Conservation (phyloP, 2,329 filamentous ascomycete species). For the Exophiala sideris region DNA sequence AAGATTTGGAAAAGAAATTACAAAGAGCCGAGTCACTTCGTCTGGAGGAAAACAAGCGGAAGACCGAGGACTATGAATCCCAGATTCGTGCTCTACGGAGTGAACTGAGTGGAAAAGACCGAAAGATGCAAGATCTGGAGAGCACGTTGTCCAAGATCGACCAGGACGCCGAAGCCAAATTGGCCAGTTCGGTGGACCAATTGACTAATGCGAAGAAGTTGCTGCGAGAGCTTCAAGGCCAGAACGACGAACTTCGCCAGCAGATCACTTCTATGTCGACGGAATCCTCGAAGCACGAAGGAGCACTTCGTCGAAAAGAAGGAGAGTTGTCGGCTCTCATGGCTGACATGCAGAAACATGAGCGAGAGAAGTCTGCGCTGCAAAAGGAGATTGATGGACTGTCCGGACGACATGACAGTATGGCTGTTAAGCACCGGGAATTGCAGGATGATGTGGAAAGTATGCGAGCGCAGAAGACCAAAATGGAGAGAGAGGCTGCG, state of each 20-base stretch:
- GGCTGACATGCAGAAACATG: constrained; percentile 76
- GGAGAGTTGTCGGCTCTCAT: constrained; percentile 85
- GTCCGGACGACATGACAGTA: constrained; percentile 71
- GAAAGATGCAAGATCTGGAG: constrained; percentile 85
- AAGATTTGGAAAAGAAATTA: constrained; percentile 26
- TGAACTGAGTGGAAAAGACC: constrained; percentile 81
- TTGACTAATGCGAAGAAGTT: constrained; percentile 69
- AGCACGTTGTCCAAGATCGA: constrained; percentile 77
- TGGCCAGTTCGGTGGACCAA: constrained; percentile 74
- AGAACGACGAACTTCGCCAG: constrained; percentile 78
- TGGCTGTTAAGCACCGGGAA: constrained; percentile 72
- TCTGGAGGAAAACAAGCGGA: constrained; percentile 21
- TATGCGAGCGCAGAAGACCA: constrained; percentile 76
- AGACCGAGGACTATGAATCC: constrained; percentile 24
- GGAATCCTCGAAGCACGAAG: constrained; percentile 92
- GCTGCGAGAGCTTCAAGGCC: constrained; percentile 71
- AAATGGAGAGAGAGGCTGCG: constrained; percentile 81
- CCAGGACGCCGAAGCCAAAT: constrained; percentile 83
- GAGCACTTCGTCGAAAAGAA: constrained; percentile 88
- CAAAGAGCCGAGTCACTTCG: constrained; percentile 19
- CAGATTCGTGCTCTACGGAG: constrained; percentile 91
- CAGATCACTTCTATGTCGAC: constrained; percentile 83
- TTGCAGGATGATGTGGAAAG: constrained; percentile 84
- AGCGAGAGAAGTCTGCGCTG: constrained; percentile 73
- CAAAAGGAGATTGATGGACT: constrained; percentile 75